A percentile compares a stretch with the other conserved stretches of the same genome.
phyloP scores from a whole-genome alignment of 2,329 filamentous ascomycete species.

The Trichothecium sympodiale region DNA sequence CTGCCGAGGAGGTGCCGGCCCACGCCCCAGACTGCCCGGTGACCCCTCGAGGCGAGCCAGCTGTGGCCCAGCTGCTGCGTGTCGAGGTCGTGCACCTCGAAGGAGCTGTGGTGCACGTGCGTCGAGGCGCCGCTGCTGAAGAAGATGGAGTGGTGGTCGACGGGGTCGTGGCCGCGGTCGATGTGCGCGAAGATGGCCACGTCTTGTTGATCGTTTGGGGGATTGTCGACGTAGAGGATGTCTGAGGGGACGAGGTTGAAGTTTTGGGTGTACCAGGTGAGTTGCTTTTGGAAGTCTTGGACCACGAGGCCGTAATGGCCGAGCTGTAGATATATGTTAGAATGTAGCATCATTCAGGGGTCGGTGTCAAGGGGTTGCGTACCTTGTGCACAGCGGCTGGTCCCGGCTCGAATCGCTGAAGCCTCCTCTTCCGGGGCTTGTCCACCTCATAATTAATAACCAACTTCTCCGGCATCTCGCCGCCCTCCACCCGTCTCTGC shows the following conservation, averaged over 20 bases:
- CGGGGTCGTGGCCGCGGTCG: slow-evolving; percentile 34
- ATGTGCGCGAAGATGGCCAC: slow-evolving; percentile 38
- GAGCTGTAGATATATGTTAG: too few relatives aligned
- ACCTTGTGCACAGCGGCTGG: slow-evolving; percentile 22
- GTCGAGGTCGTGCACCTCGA: slow-evolving; percentile 45
- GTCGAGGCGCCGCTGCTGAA: slow-evolving; percentile 17
- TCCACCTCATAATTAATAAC: background rate
- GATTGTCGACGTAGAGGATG: slow-evolving; percentile 9
- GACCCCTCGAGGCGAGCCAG: slow-evolving; percentile 42
- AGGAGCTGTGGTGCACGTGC: slow-evolving; percentile 15
- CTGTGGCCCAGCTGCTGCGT: slow-evolving; percentile 50
- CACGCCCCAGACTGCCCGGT: slow-evolving; percentile 47
- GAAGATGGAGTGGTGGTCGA: slow-evolving; percentile 47
- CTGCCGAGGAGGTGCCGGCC: slow-evolving; percentile 48
- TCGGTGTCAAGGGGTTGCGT: too few relatives aligned
- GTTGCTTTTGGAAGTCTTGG: too few relatives aligned
- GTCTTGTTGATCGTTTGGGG: too few relatives aligned
- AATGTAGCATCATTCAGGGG: too few relatives aligned
- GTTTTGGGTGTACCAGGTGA: slow-evolving; percentile 22
- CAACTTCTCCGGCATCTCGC: background rate
- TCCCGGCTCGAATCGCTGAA: slow-evolving; percentile 19
- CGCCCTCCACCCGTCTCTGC: background rate
- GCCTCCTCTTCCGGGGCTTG: slow-evolving; percentile 11
- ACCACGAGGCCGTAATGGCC: too few relatives aligned
- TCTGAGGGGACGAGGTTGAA: slow-evolving; percentile 31